Evolutionary conservation across 345 rosid genomes (phyloP), one percentile per base, ranked within the genome.

Genomic region (Sisymbrium irio): DNA sequence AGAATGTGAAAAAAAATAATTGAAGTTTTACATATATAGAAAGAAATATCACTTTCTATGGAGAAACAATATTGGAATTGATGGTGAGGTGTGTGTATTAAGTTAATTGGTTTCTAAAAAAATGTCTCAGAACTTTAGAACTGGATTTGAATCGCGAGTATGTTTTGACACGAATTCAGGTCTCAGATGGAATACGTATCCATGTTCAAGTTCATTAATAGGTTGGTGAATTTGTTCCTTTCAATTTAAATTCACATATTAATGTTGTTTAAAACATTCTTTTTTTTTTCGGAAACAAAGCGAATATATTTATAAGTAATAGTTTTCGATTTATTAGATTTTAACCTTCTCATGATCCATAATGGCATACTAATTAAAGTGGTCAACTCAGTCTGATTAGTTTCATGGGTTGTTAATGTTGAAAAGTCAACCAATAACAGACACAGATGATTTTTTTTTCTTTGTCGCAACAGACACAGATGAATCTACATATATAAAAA

Each of bases 371-470:
- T 44, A 30, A 42, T 41, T 18, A 30, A 41, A 55, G 30, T 59
- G 49, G 59, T 27, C 49, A 17, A 70, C 39, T 35, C 55, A 67
- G 9, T 67, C 18, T 55, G 51, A 53, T 53, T 12, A 68, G 51
- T 40, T 55, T 68, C 44, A 47, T 44, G 22, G 36, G 50, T 60
- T 47, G 75, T 40, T 33, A 36, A 47, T 5, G 67, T 60, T 60
- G 75, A 71, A 47, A 70, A 47, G 65, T 61, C 65, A 62, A 62
- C 25, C 15, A 18, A 3, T 6, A 37, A 30, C 20, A 55, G 5
- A 28, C 19, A 4, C 19, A 4, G 32, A 54, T 40, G 37, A 18
- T n/a, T 18, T 10, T 15, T n/a, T n/a, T n/a, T n/a, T n/a, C n/a
- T n/a, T n/a, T n/a, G n/a, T n/a, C n/a, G n/a, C n/a, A 37, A 30